Evolutionary conservation across 192 early-diverging fungal genomes (phyloP), one percentile per base, ranked within the genome.

Genomic region (Coemansia sp.): DNA sequence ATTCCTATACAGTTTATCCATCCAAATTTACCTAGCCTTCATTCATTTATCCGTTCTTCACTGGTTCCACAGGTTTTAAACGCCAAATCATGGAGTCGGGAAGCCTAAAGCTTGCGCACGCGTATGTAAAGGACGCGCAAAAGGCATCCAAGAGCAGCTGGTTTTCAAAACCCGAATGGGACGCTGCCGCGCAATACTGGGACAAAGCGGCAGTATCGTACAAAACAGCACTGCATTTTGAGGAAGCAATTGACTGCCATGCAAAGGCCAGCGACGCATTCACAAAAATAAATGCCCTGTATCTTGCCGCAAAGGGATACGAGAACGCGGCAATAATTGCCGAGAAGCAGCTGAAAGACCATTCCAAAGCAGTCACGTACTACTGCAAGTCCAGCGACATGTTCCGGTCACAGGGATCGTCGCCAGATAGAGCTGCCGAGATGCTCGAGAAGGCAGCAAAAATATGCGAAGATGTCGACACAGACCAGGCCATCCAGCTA

Each of bases 111-210:
- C 68, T 81, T 3, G 80, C 80, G 5, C 62, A 77, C 45, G 69
- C 60, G 47, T 71, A 65, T 40, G 64, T 52, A n/a, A 83, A 77
- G 50, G 72, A 83, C 49, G 80, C 80, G n/a, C 68, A 77, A 45
- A 77, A 77, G 71, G 80, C 80, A 21, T 63, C 75, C 38, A 83
- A 83, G 54, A 58, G 80, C 59, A 53, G 80, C 41, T 74, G 71
- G 69, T 70, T 82, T 37, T 77, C 79, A 43, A 82, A 77, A 66
- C 74, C 79, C 12, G 75, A 82, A 42, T 82, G 74, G 74, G 79
- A 82, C 48, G 54, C 65, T 18, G 79, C 79, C 4, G 79, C 79
- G 6, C 63, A 72, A 39, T 69, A 68, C 65, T 82, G 71, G 71
- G 74, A 76, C 71, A 70, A 69, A 15, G 79, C 79, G 15, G 79